Evolutionary conservation across 2,329 filamentous ascomycete species (phyloP), one percentile per base, ranked within the genome.

Genomic region (Colletotrichum plurivorum): DNA sequence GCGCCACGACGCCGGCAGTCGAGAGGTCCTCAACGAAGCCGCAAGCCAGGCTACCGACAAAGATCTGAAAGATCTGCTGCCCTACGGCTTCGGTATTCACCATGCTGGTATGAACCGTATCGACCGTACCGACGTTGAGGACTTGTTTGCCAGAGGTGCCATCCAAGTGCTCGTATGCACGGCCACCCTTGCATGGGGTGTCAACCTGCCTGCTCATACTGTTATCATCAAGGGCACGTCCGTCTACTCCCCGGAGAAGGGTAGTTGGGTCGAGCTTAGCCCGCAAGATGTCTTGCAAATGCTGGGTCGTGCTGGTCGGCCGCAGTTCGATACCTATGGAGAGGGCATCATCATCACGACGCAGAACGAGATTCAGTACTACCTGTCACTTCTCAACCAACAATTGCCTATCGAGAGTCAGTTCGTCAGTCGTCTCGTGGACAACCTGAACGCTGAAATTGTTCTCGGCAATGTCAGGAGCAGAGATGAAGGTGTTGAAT

Each of bases 211-310:
- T 5, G 96, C 96, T 2, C 96, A 99, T 77, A 98, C 96, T 1
- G 96, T 99, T 76, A 95, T 99, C 77, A 99, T 99, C 85, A 99
- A 99, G 82, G 96, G 96, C 63, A 99, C 96, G 1, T 94, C 97
- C 77, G 92, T 99, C 20, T 99, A 99, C 82, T 98, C 96, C 0
- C 96, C 96, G 0, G 96, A 99, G 79, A 98, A 98, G 84, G 96
- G 96, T 84, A 96, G 93, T 80, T 99, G 96, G 95, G 95, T 99
- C 20, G 97, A 99, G 79, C 83, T 99, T 62, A 98, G 95, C 76
- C 96, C 96, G 13, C 96, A 99, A 79, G 96, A 99, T 82, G 95
- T 99, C 43, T 86, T 99, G 58, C 96, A 99, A 80, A 99, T 99
- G 97, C 90, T 99, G 76, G 96, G 96, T 77, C 94, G 96, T 87